Evolutionary conservation across 75 land plant genomes (phyloP).

Genomic region (Cryptomeria japonica): DNA sequence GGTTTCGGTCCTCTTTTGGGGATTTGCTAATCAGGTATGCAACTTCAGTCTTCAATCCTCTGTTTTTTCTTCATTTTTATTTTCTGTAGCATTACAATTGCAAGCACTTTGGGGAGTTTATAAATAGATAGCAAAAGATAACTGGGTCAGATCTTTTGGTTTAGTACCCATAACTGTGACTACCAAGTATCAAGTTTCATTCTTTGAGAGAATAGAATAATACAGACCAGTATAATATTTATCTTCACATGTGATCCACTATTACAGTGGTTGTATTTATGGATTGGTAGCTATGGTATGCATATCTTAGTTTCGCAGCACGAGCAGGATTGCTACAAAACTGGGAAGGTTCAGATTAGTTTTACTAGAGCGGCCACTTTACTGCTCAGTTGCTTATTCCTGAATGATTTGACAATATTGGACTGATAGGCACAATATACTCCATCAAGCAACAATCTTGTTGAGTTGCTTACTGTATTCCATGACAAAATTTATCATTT

Average conservation of each 20-base stretch:
- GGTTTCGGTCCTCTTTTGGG: conserved; percentile 98
- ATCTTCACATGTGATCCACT: neutral
- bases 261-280: neutral
- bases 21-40: conserved; percentile 97
- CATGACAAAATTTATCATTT: neutral
- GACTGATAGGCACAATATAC: neutral
- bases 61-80: neutral
- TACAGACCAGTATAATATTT: neutral
- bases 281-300: neutral
- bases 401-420: neutral
- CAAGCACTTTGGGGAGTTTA: neutral
- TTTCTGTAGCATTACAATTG: neutral
- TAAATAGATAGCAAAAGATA: no score
- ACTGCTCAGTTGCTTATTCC: neutral
- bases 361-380: neutral
- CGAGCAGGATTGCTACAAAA: neutral
- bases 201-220: neutral
- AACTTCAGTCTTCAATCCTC: neutral
- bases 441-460: neutral
- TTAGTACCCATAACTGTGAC: neutral
- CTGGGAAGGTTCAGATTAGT: neutral
- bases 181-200: neutral
- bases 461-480: neutral
- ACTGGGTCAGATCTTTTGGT: neutral
- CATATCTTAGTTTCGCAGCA: neutral